Base-by-base conservation (phyloP, 495 filamentous ascomycete species). In the Achaetomiella virescens region DNA sequence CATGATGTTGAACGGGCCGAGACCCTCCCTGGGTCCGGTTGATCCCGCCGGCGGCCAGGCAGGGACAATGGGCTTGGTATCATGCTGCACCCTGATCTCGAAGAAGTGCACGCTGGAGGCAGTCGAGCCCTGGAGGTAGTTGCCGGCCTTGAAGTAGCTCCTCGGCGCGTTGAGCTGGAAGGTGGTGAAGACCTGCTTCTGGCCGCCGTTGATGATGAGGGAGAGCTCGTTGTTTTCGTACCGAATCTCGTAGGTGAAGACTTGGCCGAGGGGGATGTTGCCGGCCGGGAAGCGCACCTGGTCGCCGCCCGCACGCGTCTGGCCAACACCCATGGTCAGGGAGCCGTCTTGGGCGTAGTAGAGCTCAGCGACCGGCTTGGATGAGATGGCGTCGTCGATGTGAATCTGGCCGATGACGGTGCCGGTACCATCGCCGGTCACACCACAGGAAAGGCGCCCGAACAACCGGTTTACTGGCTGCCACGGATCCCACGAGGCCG, bases 101-200 rank as follows among this genome's bases (percentile, higher is more conserved):
- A 53, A 67, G 44, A 73, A 61, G 40, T 66, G 57, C 20, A 75
- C 67, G 38, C 66, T 60, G 14, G 62, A 63, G 15, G 62, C 33
- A 9, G 38, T 52, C 22, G 54, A 55, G 14, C 69, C 72, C 65
- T 75, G 71, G 46, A 72, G 70, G 31, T 75, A 75, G 47, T 75
- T 74, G 12, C 72, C 72, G 7, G 57, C 67, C 65, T 75, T 75
- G 63, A 75, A 75, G 58, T 74, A 75, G 37, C 70, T 66, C 24
- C 48, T 17, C 14, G 72, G 72, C n/a, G 61, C 40, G 47, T 62
- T 53, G 18, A 70, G 60, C 9, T 54, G 21, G 31, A 56, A 66
- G 7, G 70, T 72, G 37, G 52, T 58, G 35, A 74, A 48, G 11
- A 56, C 62, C 46, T 65, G 61, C 7, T 52, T 18, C 9, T 11